Conservation (phyloP, 176 grass and related monocot species). For the Juncus effusus region DNA sequence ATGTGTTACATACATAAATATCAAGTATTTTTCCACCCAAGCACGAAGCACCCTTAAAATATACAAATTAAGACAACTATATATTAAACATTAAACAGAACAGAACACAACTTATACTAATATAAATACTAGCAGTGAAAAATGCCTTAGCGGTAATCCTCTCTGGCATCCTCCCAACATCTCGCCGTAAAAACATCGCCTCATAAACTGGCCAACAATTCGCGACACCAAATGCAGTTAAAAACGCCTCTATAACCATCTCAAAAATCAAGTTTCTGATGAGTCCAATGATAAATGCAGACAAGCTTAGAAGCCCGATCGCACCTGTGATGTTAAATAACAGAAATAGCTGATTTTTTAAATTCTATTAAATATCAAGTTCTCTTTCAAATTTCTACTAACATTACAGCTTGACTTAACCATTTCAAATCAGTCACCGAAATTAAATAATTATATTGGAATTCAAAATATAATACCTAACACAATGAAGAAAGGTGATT, state of each 20-base stretch:
- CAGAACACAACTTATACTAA: constrained; percentile 14
- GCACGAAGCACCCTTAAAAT: no score
- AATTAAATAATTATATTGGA: no score
- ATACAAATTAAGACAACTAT: no score
- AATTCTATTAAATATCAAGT: no score
- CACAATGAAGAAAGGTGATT: constrained; percentile 34
- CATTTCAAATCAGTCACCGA: no score
- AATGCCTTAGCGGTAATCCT: constrained; percentile 9
- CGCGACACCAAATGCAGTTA: constrained; percentile 27
- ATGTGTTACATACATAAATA: no score
- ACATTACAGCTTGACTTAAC: no score
- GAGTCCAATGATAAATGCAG: constrained; percentile 20
- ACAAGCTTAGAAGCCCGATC: constrained; percentile 26
- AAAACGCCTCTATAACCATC: constrained; percentile 36
- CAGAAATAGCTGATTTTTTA: no score
- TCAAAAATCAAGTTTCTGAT: constrained; percentile 10
- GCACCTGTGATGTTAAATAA: not conserved
- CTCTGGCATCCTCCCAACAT: constrained; percentile 37
- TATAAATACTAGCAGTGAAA: not conserved
- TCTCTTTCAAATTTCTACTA: no score
- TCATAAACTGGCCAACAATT: constrained; percentile 43
- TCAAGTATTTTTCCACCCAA: no score
- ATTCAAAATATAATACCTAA: not conserved
- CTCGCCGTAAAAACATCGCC: constrained; percentile 38
- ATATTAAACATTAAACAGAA: constrained; percentile 20